These are phyloP conservation scores for Pichia sp. DNA, from an alignment of 1,139 yeast genomes.

Conservation along the genomic window DNA sequence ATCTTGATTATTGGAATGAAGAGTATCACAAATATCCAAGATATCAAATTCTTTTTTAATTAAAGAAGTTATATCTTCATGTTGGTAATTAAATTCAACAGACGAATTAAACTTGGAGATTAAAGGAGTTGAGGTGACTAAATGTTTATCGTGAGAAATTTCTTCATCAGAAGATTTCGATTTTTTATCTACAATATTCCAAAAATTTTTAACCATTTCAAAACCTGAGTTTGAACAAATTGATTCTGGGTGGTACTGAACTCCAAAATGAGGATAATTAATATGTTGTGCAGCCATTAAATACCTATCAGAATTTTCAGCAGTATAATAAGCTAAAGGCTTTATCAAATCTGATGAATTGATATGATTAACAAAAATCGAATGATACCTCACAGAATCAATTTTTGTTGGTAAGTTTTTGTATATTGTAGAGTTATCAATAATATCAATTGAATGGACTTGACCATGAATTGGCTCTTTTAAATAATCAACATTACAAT, in stretches of 20 bases:
- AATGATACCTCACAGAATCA: conserved; percentile 83
- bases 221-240: conserved; percentile 72
- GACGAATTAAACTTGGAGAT: conserved; percentile 12
- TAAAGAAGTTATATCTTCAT: conserved; percentile 2
- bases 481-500: conserved; percentile 50
- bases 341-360: conserved; percentile 28
- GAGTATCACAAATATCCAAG: conserved; percentile 46
- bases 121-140: conserved; percentile 16
- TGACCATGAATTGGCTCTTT: conserved; percentile 79
- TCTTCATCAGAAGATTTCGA: neutral
- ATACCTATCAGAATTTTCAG: conserved; percentile 28
- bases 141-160: conserved; percentile 6
- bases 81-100: conserved; percentile 15
- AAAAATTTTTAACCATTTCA: conserved; percentile 55
- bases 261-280: conserved; percentile 73
- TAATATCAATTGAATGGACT: conserved; percentile 47
- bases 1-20: conserved; percentile 29
- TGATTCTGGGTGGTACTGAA: conserved; percentile 96
- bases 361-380: conserved; percentile 52
- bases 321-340: conserved; percentile 54
- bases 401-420: conserved; percentile 37
- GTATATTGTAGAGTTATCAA: conserved; percentile 34
- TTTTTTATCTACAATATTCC: conserved; percentile 40
- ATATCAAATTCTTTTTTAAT: conserved; percentile 1
- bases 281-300: conserved; percentile 76